phyloP scores from a whole-genome alignment of 2,329 filamentous ascomycete species.

The Claviceps sp. region DNA sequence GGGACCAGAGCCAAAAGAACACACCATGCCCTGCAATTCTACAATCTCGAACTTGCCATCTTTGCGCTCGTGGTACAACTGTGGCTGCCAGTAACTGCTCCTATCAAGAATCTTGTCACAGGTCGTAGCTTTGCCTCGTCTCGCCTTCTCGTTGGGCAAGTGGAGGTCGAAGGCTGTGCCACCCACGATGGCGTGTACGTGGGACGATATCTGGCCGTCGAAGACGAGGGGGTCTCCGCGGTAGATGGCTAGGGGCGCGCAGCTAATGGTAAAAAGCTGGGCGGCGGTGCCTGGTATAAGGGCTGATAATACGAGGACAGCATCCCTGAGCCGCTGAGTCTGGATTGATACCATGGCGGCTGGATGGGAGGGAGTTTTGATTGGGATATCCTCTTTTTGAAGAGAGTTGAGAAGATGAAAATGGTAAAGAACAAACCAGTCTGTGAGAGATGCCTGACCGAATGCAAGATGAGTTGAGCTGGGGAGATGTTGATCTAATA shows the following conservation, averaged over 20 bases:
- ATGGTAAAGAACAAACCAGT: too few relatives aligned
- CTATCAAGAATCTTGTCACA: slow-evolving; percentile 48
- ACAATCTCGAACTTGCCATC: slow-evolving; percentile 41
- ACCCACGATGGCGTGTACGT: slow-evolving; percentile 50
- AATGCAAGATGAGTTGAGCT: too few relatives aligned
- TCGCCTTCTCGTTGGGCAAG: slow-evolving; percentile 39
- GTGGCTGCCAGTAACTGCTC: slow-evolving; percentile 57
- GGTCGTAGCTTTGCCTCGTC: slow-evolving; percentile 46
- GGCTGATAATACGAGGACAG: neutral
- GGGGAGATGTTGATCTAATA: too few relatives aligned
- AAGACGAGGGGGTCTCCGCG: slow-evolving; percentile 46
- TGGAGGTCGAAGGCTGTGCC: slow-evolving; percentile 45
- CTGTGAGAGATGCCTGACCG: too few relatives aligned
- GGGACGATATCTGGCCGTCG: slow-evolving; percentile 37
- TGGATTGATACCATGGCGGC: neutral
- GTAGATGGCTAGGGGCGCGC: slow-evolving; percentile 19
- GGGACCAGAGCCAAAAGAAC: slow-evolving; percentile 1
- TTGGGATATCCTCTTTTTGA: too few relatives aligned
- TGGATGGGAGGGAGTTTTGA: neutral
- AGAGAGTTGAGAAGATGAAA: too few relatives aligned
- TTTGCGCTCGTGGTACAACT: slow-evolving; percentile 34
- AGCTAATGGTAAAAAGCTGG: slow-evolving; percentile 16
- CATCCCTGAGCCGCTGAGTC: neutral
- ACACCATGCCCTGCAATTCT: slow-evolving; percentile 16
- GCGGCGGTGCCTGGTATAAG: neutral